A percentile compares a stretch with the other conserved stretches of the same genome.
These are phyloP conservation scores for Epichloe festucae DNA, from an alignment of 2,329 filamentous ascomycete genomes.

Conservation along the genomic window DNA sequence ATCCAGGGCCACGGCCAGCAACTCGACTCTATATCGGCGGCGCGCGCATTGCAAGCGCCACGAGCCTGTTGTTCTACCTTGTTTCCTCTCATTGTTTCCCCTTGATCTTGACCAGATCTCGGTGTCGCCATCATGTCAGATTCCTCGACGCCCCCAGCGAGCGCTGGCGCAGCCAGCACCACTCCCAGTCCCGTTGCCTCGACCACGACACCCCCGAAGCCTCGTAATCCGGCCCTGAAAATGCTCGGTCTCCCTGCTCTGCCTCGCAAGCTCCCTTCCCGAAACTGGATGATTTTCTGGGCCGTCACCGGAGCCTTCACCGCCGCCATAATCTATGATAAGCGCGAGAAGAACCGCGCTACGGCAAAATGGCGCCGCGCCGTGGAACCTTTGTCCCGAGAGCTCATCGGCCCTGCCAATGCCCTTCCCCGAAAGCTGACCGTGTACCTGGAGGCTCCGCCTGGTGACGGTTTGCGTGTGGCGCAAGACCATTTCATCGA, in stretches of 20 bases:
- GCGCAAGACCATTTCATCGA: constrained; percentile 95
- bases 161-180: constrained; percentile 6
- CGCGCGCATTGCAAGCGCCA: neutral
- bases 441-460: constrained; percentile 74
- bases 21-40: neutral
- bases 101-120: neutral
- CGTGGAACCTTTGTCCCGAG: constrained; percentile 71
- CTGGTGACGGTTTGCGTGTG: constrained; percentile 67
- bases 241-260: constrained; percentile 80
- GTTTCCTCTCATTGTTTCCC: neutral
- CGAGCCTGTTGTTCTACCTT: neutral
- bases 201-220: constrained; percentile 21
- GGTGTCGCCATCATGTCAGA: neutral
- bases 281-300: constrained; percentile 97
- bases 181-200: neutral
- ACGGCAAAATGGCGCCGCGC: constrained; percentile 78
- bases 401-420: constrained; percentile 54
- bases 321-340: constrained; percentile 78
- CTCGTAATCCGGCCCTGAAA: constrained; percentile 57
- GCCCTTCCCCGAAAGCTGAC: constrained; percentile 74
- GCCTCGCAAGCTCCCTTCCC: constrained; percentile 73
- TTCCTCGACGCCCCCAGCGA: neutral
- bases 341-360: constrained; percentile 72
- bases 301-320: constrained; percentile 65
- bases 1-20: neutral